These are phyloP conservation scores for Microascus cirrosus DNA, from an alignment of 2,329 filamentous ascomycete genomes.

Conservation along the genomic window DNA sequence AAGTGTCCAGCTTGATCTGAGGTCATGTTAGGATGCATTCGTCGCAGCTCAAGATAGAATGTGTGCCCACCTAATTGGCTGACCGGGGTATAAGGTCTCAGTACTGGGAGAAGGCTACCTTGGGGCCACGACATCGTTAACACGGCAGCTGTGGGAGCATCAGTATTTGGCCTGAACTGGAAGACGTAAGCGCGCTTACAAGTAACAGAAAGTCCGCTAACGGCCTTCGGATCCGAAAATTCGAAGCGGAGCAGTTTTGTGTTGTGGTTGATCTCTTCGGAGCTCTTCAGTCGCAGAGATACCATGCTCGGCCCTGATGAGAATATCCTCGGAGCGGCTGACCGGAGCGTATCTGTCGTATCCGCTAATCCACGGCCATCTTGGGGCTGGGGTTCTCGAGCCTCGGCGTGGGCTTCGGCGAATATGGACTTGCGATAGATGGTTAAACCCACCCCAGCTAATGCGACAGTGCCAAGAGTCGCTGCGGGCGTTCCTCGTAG, in stretches of 20 bases:
- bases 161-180: not conserved
- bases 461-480: not conserved
- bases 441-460: not conserved
- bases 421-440: not conserved
- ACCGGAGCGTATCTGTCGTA: not conserved
- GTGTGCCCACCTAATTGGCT: not conserved
- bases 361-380: not conserved
- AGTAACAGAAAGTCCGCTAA: not conserved
- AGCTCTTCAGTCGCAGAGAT: not conserved
- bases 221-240: not conserved
- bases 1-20: slow-evolving; percentile 45
- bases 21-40: not conserved
- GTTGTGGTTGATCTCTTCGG: not conserved
- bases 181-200: not conserved
- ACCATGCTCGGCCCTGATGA: not conserved
- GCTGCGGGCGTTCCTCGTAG: not conserved
- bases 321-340: not conserved
- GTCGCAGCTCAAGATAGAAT: not conserved
- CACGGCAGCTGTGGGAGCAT: not conserved
- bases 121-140: not conserved
- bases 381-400: not conserved
- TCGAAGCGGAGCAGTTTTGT: not conserved
- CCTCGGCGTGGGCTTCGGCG: not conserved
- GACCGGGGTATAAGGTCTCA: not conserved
- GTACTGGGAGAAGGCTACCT: not conserved